A percentile compares a stretch with the other conserved stretches of the same genome.
These are phyloP conservation scores for Wilcoxina mikolae DNA, from an alignment of 495 filamentous ascomycete genomes.

Conservation along the genomic window DNA sequence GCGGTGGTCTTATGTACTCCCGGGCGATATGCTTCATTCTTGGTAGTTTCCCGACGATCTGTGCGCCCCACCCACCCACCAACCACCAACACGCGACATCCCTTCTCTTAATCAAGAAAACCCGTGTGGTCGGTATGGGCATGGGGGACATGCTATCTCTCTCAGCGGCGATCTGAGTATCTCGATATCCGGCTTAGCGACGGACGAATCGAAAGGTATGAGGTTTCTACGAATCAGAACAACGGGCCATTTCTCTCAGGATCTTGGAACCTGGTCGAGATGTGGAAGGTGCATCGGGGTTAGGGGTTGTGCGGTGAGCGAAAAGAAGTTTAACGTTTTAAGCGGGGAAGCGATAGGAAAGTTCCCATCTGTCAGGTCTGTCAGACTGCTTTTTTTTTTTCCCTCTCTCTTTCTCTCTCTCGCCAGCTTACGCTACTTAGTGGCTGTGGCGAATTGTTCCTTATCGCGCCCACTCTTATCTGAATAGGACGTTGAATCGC, in stretches of 20 bases:
- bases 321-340: neutral
- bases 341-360: neutral
- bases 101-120: neutral
- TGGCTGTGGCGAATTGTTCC: too few species aligned
- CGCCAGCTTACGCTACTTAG: too few species aligned
- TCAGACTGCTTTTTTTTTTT: neutral
- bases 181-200: neutral
- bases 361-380: too few species aligned
- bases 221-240: neutral
- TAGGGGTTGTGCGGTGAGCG: neutral
- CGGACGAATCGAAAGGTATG: neutral
- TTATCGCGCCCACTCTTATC: too few species aligned
- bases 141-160: neutral
- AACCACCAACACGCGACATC: neutral
- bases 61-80: neutral
- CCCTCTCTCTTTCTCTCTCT: neutral
- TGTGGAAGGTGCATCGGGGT: neutral
- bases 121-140: neutral
- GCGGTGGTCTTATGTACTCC: slow-evolving; percentile 1
- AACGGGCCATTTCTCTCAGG: neutral
- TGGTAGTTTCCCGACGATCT: neutral
- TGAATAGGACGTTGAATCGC: too few species aligned
- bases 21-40: neutral
- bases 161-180: neutral
- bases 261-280: neutral